These are phyloP conservation scores for Pholiota molesta DNA, from an alignment of 768 basidiomycete species.

Conservation along the genomic window DNA sequence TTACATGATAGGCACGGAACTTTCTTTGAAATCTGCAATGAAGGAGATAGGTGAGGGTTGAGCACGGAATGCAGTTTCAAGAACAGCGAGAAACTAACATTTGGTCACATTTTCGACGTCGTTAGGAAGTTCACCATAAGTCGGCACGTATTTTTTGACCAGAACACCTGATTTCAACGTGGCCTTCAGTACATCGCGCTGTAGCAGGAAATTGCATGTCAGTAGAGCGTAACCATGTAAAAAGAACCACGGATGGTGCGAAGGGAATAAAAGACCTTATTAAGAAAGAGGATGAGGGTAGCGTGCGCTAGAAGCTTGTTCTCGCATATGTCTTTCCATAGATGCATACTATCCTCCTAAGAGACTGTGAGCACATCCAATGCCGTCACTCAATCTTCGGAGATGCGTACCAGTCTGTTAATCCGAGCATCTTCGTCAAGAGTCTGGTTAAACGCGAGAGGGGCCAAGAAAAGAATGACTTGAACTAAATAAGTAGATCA, in stretches of 20 bases:
- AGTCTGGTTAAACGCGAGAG: slow-evolving; percentile 72
- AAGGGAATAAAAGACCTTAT: slow-evolving; percentile 52
- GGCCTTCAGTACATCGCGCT: slow-evolving; percentile 56
- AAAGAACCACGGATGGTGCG: neutral
- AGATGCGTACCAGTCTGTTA: slow-evolving; percentile 56
- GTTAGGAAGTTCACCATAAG: slow-evolving; percentile 61
- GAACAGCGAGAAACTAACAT: slow-evolving; percentile 44
- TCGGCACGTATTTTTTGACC: slow-evolving; percentile 63
- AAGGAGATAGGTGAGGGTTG: neutral
- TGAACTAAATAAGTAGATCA: slow-evolving; percentile 46
- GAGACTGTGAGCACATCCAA: neutral
- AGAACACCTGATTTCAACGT: slow-evolving; percentile 59
- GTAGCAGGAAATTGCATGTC: neutral
- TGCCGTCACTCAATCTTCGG: neutral
- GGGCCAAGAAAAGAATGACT: slow-evolving; percentile 84
- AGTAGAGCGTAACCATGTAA: neutral
- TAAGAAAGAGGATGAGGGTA: slow-evolving; percentile 75
- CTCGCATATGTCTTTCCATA: slow-evolving; percentile 73
- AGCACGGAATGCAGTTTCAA: neutral
- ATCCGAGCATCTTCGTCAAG: slow-evolving; percentile 69
- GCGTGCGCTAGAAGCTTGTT: slow-evolving; percentile 62
- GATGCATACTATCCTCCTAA: slow-evolving; percentile 72
- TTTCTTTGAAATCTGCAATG: slow-evolving; percentile 66
- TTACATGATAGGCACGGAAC: slow-evolving; percentile 63
- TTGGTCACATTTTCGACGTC: slow-evolving; percentile 60